These are phyloP conservation scores for Dactylellina sp. DNA, from an alignment of 2,329 filamentous ascomycete species.

Conservation along the genomic window DNA sequence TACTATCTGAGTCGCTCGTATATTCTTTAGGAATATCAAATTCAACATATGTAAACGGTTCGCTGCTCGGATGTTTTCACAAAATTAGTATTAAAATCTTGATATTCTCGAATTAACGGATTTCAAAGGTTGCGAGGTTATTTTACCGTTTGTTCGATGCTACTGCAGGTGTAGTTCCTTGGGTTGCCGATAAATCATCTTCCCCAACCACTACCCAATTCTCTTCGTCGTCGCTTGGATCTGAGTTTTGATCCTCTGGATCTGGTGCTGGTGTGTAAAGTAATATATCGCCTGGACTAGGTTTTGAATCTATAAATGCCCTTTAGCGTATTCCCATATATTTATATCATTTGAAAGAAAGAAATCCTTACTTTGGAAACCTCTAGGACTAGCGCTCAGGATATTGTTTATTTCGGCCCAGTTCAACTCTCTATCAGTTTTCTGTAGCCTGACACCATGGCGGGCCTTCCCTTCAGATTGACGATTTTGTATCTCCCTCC, in stretches of 20 bases:
- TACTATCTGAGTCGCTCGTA: neutral
- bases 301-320: neutral
- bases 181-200: neutral
- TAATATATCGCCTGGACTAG: conserved; percentile 7
- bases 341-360: neutral
- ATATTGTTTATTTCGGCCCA: conserved; percentile 5
- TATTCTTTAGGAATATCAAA: conserved; percentile 1
- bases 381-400: conserved; percentile 1
- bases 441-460: conserved; percentile 3
- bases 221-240: neutral
- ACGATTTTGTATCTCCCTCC: conserved; percentile 5
- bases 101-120: too few species aligned
- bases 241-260: neutral
- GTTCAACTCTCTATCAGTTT: conserved; percentile 9
- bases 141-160: neutral
- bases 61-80: too few species aligned
- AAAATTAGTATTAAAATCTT: too few species aligned
- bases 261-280: conserved; percentile 7
- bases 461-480: conserved; percentile 2
- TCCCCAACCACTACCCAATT: conserved; percentile 17
- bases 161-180: too few species aligned
- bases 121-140: too few species aligned
- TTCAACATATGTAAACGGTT: conserved; percentile 12
- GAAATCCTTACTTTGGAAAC: conserved; percentile 1
- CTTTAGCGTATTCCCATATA: neutral